Base-by-base conservation (phyloP, 2,329 filamentous ascomycete genomes). In the Colletotrichum phormii region DNA sequence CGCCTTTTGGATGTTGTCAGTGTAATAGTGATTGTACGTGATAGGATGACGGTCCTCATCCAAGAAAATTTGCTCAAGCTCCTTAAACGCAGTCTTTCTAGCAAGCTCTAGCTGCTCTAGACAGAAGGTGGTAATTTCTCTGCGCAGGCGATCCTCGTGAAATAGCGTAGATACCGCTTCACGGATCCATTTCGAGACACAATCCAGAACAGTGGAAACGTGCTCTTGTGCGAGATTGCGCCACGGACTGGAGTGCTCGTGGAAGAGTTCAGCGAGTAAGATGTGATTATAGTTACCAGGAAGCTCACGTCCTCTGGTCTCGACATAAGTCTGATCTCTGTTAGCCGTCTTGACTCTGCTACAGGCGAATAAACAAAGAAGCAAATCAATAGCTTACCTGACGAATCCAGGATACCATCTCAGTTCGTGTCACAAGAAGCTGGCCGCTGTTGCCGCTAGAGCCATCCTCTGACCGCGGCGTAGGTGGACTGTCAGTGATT, bases 231-330 rank as follows among this genome's bases (percentile, higher is more conserved):
- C 59, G 7, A 72, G 59, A 0, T 37, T 4, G 2, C 59, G 70
- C 91, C 90, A 93, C 0, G 86, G 86, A 7, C 75, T 67, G 0
- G 86, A 90, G 70, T 93, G 90, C 58, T 91, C 86, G 24, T 81
- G 81, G 77, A 93, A 93, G 0, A 94, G 78, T 26, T 92, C 87
- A 0, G 82, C 81, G 0, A 93, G 84, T 11, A 93, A 81, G 65
- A 89, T 77, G 0, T 90, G 87, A 72, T 91, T 91, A 78, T 90
- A 92, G 0, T 84, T 89, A 0, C 91, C 89, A 0, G 89, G 88
- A 0, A 93, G 80, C 76, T 93, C 91, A 5, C 86, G 80, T 1
- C 73, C 73, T 6, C 66, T 31, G 24, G 63, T 71, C 1, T 67
- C 2, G 4, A 35, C 0, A 12, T 71, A 67, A 0, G 57, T 71